These are phyloP conservation scores for Austroboletus eburneus DNA, from an alignment of 768 basidiomycete genomes.

Conservation along the genomic window DNA sequence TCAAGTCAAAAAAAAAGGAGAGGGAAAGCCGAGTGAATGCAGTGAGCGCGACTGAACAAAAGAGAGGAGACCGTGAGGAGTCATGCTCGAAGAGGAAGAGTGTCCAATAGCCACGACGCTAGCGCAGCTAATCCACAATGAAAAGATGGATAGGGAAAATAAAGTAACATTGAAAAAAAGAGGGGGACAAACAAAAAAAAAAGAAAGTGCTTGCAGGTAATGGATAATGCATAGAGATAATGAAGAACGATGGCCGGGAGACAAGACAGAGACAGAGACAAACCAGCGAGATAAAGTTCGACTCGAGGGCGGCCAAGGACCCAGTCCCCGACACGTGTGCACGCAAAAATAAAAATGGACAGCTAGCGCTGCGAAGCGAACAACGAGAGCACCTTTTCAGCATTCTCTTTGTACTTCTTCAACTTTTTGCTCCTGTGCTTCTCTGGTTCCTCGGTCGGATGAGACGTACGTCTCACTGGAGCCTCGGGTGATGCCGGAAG, in stretches of 20 bases:
- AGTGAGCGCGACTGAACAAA: constrained; percentile 23
- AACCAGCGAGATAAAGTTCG: constrained; percentile 4
- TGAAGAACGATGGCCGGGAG: constrained; percentile 6
- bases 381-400: constrained; percentile 79
- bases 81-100: constrained; percentile 21
- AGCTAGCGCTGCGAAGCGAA: constrained; percentile 68
- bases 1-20: neutral
- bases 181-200: constrained; percentile 3
- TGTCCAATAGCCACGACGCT: constrained; percentile 16
- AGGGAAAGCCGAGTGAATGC: neutral
- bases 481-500: constrained; percentile 29
- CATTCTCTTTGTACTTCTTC: constrained; percentile 84
- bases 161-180: constrained; percentile 5
- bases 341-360: constrained; percentile 6
- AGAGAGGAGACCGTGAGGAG: constrained; percentile 10
- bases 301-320: constrained; percentile 20
- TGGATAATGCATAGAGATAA: constrained; percentile 30
- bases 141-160: neutral
- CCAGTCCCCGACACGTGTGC: constrained; percentile 19
- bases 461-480: constrained; percentile 21
- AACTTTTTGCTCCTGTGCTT: constrained; percentile 69
- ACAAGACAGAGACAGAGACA: constrained; percentile 13
- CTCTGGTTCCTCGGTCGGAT: constrained; percentile 43
- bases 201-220: constrained; percentile 22
- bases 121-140: constrained; percentile 20